phyloP scores from a whole-genome alignment of 2,329 filamentous ascomycete genomes.

The Trichophyton mentagrophytes region DNA sequence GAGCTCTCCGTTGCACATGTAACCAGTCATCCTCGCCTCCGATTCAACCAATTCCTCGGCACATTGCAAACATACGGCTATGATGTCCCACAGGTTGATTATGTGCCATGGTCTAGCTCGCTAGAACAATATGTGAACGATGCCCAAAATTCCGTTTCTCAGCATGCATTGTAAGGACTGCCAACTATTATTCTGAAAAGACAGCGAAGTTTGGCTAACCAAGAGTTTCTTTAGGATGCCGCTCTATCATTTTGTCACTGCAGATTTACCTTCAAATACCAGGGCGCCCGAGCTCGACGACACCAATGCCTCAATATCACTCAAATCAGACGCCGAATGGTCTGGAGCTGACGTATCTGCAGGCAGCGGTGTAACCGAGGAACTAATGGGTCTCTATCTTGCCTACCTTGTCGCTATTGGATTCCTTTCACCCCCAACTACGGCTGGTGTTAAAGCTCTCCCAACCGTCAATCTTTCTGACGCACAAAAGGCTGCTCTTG shows the following conservation, averaged over 20 bases:
- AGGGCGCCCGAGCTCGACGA: conserved; percentile 65
- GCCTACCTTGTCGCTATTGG: conserved; percentile 47
- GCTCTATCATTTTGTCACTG: conserved; percentile 60
- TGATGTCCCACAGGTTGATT: conserved; percentile 51
- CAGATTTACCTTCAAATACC: conserved; percentile 56
- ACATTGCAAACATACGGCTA: conserved; percentile 63
- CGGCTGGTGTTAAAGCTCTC: conserved; percentile 24
- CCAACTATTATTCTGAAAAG: conserved; percentile 7
- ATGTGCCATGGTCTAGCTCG: conserved; percentile 54
- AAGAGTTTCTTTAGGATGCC: conserved; percentile 37
- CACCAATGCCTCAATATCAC: conserved; percentile 49
- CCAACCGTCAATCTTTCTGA: conserved; percentile 31
- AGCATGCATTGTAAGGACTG: conserved; percentile 30
- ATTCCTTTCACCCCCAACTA: conserved; percentile 42
- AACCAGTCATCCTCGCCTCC: conserved; percentile 64
- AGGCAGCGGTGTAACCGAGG: conserved; percentile 42
- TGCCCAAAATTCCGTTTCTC: conserved; percentile 53
- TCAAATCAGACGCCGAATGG: conserved; percentile 51
- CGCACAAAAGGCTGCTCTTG: conserved; percentile 32
- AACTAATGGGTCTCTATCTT: conserved; percentile 48
- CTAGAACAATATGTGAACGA: conserved; percentile 56
- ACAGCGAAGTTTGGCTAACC: conserved; percentile 16
- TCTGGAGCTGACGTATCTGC: conserved; percentile 41
- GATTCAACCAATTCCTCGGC: conserved; percentile 64
- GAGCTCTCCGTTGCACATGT: conserved; percentile 58